Evolutionary conservation across 805 yeast genomes (phyloP).

Genomic region (Saccharomyces paradoxus): DNA sequence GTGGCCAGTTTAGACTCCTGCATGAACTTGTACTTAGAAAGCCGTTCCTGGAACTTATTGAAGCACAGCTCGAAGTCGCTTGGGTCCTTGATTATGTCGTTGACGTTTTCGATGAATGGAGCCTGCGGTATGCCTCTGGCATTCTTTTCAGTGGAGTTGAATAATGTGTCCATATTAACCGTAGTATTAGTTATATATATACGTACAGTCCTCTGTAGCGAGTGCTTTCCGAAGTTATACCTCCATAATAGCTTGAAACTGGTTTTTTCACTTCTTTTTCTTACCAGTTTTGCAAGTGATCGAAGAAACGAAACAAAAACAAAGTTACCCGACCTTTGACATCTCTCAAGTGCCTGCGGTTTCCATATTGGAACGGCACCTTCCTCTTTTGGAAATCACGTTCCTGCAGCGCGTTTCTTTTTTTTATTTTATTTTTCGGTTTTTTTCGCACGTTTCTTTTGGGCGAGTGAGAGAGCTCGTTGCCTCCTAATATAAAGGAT

Average conservation of each 20-base stretch:
- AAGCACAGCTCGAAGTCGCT: constrained; percentile 66
- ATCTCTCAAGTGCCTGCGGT: neutral
- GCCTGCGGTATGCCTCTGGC: constrained; percentile 97
- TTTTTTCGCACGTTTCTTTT: neutral
- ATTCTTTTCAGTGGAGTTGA: constrained; percentile 54
- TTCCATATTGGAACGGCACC: neutral
- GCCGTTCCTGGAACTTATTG: constrained; percentile 72
- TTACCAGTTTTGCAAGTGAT: neutral
- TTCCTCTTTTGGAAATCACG: neutral
- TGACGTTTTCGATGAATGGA: constrained; percentile 82
- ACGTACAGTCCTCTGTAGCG: neutral
- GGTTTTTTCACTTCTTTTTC: neutral
- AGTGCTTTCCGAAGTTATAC: neutral
- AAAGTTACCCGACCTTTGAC: neutral
- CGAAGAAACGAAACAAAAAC: neutral
- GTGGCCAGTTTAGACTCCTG: constrained; percentile 35
- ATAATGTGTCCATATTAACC: constrained; percentile 22
- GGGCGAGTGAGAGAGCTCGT: neutral
- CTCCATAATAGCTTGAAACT: neutral
- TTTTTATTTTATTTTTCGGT: neutral
- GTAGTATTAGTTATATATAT: neutral
- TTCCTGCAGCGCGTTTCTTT: constrained; percentile 1
- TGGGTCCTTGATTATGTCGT: constrained; percentile 56
- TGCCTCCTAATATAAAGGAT: neutral
- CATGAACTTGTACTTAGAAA: constrained; percentile 88